Percentiles rank a stretch among this genome's conserved stretches.
phyloP scores from a whole-genome alignment of 129 eudicot genomes.

The Flaveria brownii region DNA sequence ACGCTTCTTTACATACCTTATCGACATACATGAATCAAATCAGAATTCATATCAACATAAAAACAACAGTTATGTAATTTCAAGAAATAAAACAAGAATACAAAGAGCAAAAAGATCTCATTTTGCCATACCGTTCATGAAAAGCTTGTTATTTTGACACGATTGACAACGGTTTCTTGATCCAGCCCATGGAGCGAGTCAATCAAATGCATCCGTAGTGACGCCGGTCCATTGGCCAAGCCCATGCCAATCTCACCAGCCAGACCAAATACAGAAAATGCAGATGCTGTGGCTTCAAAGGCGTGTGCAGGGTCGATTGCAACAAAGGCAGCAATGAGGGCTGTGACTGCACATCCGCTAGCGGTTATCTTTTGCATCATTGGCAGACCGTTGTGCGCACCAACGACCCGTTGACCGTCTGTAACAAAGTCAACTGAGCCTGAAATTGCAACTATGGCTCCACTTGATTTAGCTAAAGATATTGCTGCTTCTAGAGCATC shows the following conservation, averaged over 20 bases:
- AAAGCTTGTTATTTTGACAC: slow-evolving; percentile 48
- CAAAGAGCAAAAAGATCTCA: neutral
- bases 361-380: slow-evolving; percentile 92
- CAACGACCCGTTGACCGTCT: slow-evolving; percentile 65
- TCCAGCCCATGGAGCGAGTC: slow-evolving; percentile 80
- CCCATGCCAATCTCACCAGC: slow-evolving; percentile 76
- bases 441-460: slow-evolving; percentile 70
- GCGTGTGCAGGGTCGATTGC: slow-evolving; percentile 67
- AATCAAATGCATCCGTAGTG: slow-evolving; percentile 68
- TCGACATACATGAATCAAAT: neutral
- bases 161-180: slow-evolving; percentile 40
- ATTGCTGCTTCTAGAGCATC: slow-evolving; percentile 88
- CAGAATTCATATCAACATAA: slow-evolving; percentile 18
- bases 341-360: slow-evolving; percentile 90
- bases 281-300: slow-evolving; percentile 76
- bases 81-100: neutral
- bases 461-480: slow-evolving; percentile 64
- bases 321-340: slow-evolving; percentile 85
- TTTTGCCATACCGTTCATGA: slow-evolving; percentile 24
- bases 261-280: slow-evolving; percentile 70
- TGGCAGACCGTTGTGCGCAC: slow-evolving; percentile 77
- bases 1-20: neutral
- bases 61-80: slow-evolving; percentile 9
- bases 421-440: slow-evolving; percentile 90
- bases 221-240: slow-evolving; percentile 76